phyloP scores from a whole-genome alignment of 108 stramenopile genomes.

The Skeletonema tropicum region DNA sequence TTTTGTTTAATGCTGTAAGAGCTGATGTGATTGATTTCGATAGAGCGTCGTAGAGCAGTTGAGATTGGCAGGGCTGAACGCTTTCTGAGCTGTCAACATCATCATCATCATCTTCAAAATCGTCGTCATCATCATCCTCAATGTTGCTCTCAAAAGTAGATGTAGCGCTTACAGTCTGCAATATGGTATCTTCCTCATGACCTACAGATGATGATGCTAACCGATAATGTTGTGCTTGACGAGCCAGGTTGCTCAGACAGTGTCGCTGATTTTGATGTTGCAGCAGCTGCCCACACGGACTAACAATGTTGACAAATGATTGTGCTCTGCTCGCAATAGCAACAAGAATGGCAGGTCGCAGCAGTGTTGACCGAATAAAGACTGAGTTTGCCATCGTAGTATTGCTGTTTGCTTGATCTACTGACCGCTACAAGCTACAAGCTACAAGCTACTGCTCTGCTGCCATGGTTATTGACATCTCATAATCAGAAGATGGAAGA shows the following conservation, averaged over 20 bases:
- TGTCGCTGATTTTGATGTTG: neutral
- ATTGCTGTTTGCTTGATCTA: neutral
- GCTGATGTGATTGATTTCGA: conserved; percentile 27
- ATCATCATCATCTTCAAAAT: conserved; percentile 7
- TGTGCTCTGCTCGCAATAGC: neutral
- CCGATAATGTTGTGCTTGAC: neutral
- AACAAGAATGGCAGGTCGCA: conserved; percentile 4
- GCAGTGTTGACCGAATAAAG: neutral
- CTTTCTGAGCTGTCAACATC: conserved; percentile 1
- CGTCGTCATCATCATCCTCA: conserved; percentile 7
- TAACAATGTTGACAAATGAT: neutral
- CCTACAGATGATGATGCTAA: neutral
- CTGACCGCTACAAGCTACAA: no score
- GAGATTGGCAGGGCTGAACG: neutral
- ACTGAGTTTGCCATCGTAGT: neutral
- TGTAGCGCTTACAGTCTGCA: neutral
- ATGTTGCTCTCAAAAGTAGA: neutral
- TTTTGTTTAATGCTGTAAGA: conserved; percentile 37
- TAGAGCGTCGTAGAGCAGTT: conserved; percentile 13
- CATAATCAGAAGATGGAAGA: no score
- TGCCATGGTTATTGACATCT: no score
- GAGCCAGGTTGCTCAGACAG: neutral
- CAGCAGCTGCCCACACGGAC: neutral
- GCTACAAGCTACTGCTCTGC: no score
- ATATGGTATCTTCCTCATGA: neutral